phyloP scores from a whole-genome alignment of 176 grass and related monocot genomes.

The Phyllostachys edulis region DNA sequence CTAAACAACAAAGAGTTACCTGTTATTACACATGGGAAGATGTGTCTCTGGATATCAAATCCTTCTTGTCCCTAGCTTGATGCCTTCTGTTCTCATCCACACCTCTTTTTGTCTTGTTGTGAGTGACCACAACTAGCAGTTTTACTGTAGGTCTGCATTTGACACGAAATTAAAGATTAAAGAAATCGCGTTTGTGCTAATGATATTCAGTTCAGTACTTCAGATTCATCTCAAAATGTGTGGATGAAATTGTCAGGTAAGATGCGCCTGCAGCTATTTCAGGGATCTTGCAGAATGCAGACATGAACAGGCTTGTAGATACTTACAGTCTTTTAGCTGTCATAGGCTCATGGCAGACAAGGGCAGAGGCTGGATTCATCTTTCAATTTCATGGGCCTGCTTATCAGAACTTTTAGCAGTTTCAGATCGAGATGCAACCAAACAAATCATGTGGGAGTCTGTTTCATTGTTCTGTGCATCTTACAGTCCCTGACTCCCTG shows the following conservation, averaged over 20 bases:
- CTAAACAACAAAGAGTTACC: slow-evolving; percentile 8
- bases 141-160: neutral
- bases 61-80: slow-evolving; percentile 13
- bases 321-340: neutral
- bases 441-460: neutral
- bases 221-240: neutral
- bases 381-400: slow-evolving; percentile 8
- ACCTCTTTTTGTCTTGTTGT: slow-evolving; percentile 1
- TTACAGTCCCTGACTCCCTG: neutral
- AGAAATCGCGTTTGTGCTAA: neutral
- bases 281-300: slow-evolving; percentile 28
- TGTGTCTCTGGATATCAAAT: slow-evolving; percentile 6
- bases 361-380: neutral
- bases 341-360: neutral
- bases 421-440: slow-evolving; percentile 10
- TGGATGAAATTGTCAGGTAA: slow-evolving; percentile 6
- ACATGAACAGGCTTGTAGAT: neutral
- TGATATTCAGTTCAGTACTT: neutral
- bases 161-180: neutral
- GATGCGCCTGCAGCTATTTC: neutral
- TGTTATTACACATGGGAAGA: slow-evolving; percentile 20
- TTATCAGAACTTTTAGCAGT: neutral
- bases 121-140: neutral
- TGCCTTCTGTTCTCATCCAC: slow-evolving; percentile 3
- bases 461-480: neutral